Evolutionary conservation across 2,329 filamentous ascomycete species (phyloP).

Genomic region (Sporothrix euskadiensis): DNA sequence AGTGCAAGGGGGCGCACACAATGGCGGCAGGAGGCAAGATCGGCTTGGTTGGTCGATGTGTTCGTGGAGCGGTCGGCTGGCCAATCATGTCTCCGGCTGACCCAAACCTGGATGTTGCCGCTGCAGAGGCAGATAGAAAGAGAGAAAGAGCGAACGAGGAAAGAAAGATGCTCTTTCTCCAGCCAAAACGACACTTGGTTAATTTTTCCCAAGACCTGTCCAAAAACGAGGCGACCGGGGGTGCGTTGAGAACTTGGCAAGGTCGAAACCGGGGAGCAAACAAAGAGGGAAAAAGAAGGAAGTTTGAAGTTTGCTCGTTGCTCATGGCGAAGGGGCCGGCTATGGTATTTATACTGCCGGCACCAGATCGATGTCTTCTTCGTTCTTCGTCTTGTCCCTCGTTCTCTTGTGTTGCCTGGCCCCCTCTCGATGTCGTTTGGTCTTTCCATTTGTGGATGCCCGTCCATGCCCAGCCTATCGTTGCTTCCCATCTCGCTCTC

Average conservation of each 20-base stretch:
- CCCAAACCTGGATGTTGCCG: neutral
- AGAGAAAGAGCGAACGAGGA: slow-evolving; percentile 8
- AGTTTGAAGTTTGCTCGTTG: neutral
- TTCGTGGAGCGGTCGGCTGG: neutral
- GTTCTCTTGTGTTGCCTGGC: neutral
- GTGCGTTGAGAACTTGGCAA: neutral
- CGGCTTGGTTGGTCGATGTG: slow-evolving; percentile 11
- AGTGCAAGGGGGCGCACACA: neutral
- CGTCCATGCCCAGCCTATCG: neutral
- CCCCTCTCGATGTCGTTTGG: slow-evolving; percentile 4
- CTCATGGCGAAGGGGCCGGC: slow-evolving; percentile 28
- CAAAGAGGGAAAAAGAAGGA: neutral
- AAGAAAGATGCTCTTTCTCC: slow-evolving; percentile 21
- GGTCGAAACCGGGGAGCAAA: neutral
- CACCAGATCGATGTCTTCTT: neutral
- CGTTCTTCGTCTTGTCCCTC: too few relatives aligned
- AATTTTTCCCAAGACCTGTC: slow-evolving; percentile 16
- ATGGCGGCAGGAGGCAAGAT: neutral
- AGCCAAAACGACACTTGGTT: slow-evolving; percentile 7
- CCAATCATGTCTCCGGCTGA: slow-evolving; percentile 17
- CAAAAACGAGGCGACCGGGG: slow-evolving; percentile 19
- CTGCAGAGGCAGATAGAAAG: neutral
- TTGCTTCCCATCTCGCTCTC: slow-evolving; percentile 10
- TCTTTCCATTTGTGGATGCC: slow-evolving; percentile 12
- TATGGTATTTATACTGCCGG: slow-evolving; percentile 42